Percentiles rank a stretch among this genome's conserved stretches.
These are phyloP conservation scores for Penicillium brevicompactum DNA, from an alignment of 2,329 filamentous ascomycete species.

Conservation along the genomic window DNA sequence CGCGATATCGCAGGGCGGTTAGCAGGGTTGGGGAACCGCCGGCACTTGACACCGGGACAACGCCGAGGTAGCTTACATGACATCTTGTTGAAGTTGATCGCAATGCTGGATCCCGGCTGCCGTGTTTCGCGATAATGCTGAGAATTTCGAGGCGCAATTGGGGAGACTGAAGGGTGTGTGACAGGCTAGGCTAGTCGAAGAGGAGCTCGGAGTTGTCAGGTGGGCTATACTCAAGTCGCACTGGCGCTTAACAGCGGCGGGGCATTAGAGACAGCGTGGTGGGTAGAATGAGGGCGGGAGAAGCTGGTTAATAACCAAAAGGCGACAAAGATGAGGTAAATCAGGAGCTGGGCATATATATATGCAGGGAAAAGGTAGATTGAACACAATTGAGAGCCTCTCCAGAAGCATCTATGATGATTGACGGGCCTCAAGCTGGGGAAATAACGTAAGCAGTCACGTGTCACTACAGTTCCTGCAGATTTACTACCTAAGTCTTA, in stretches of 20 bases:
- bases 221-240: constrained; percentile 30
- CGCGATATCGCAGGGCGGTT: constrained; percentile 24
- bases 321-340: not conserved
- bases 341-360: not conserved
- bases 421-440: constrained; percentile 8
- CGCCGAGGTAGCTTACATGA: constrained; percentile 38
- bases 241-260: constrained; percentile 44
- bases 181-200: not conserved
- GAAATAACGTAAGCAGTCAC: constrained; percentile 10
- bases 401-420: constrained; percentile 8
- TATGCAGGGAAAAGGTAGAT: constrained; percentile 1
- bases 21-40: constrained; percentile 17
- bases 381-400: constrained; percentile 8
- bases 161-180: not conserved
- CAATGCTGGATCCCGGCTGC: not conserved
- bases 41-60: constrained; percentile 22
- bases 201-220: constrained; percentile 19
- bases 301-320: not conserved
- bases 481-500: too few species aligned
- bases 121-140: not conserved
- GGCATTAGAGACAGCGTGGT: constrained; percentile 28
- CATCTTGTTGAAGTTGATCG: constrained; percentile 31
- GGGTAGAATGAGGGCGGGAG: constrained; percentile 6
- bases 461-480: not conserved
- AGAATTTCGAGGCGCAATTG: constrained; percentile 1